Evolutionary conservation across 306 rosid species (phyloP), one percentile per base, ranked within the genome.

Genomic region (Prunus kanzakura): DNA sequence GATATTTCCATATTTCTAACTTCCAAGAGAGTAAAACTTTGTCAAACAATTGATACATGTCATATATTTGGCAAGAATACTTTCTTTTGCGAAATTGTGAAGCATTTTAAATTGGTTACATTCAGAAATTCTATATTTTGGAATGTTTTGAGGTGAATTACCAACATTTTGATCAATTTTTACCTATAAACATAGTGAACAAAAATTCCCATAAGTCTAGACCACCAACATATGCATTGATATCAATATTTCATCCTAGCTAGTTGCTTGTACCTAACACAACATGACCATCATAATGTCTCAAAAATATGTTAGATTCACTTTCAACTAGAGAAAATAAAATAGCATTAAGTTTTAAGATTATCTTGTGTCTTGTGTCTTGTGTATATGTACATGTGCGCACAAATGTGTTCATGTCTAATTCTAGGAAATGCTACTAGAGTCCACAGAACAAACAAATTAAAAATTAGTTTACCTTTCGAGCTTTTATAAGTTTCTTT

Each of bases 401-500:
- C 45, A 29, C 43, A 63, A 14, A 50, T 13, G 20, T 30, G 65
- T 63, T 1, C 18, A 23, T 3, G 65, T 35, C n/a, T 2, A 18
- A 22, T 63, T 32, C 67, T 63, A 63, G 4, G 8, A 38, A 61
- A 56, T 22, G 22, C 56, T 63, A 16, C 18, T 12, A 32, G 23
- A 43, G 38, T 18, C 52, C 46, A 54, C 29, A 57, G 43, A 32
- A 69, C 25, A 2, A 32, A 72, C n/a, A 64, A 22, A 32, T 16
- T 4, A 4, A 30, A 22, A 46, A 56, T 72, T 50, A 51, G 61
- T 18, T 72, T 86, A 93, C 97, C 98, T 93, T 93, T 77, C 97
- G 85, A 75, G 12, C 85, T 88, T 83, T 91, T 11, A 84, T 82
- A 41, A 71, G 87, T 82, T 88, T 93, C 86, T 85, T 93, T 82